Percentiles rank a stretch among this genome's conserved stretches.
Evolutionary conservation across 2,329 filamentous ascomycete species (phyloP).

Genomic region (Tolypocladium album): DNA sequence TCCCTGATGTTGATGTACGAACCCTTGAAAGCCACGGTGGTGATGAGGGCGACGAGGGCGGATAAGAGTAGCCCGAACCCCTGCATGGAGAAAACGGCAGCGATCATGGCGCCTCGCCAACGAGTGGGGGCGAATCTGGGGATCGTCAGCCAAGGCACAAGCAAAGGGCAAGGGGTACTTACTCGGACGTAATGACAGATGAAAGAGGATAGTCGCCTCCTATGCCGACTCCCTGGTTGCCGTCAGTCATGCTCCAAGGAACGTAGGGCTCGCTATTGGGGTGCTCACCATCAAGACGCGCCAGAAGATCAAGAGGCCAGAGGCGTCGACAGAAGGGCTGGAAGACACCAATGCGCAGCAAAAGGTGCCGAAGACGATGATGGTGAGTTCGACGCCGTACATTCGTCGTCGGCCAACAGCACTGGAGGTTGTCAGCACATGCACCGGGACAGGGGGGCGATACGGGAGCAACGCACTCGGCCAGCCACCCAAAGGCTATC

Average conservation of each 20-base stretch:
- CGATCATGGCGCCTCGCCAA: slow-evolving; percentile 77
- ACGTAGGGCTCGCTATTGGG: background rate
- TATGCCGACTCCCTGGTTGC: slow-evolving; percentile 54
- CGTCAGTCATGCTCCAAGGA: slow-evolving; percentile 1
- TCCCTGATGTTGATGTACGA: slow-evolving; percentile 32
- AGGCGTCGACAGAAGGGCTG: slow-evolving; percentile 48
- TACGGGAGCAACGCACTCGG: slow-evolving; percentile 38
- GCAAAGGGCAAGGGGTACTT: slow-evolving; percentile 8
- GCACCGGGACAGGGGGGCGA: too few species aligned
- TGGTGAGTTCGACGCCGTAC: slow-evolving; percentile 67
- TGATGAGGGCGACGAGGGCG: slow-evolving; percentile 60
- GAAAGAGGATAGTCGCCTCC: slow-evolving; percentile 76
- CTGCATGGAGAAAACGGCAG: slow-evolving; percentile 76
- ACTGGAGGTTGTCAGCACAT: slow-evolving; percentile 11
- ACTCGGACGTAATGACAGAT: slow-evolving; percentile 71
- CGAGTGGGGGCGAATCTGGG: slow-evolving; percentile 64
- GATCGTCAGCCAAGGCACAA: background rate
- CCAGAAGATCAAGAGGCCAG: slow-evolving; percentile 61
- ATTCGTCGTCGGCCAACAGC: slow-evolving; percentile 66
- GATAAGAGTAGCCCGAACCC: slow-evolving; percentile 68
- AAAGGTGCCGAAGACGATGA: slow-evolving; percentile 62
- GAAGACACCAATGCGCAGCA: slow-evolving; percentile 53
- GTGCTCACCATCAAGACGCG: slow-evolving; percentile 56
- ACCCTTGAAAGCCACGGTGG: slow-evolving; percentile 51
- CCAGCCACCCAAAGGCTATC: slow-evolving; percentile 65